These are phyloP conservation scores for Ceratocystis huliohia DNA, from an alignment of 2,329 filamentous ascomycete genomes.

Conservation along the genomic window DNA sequence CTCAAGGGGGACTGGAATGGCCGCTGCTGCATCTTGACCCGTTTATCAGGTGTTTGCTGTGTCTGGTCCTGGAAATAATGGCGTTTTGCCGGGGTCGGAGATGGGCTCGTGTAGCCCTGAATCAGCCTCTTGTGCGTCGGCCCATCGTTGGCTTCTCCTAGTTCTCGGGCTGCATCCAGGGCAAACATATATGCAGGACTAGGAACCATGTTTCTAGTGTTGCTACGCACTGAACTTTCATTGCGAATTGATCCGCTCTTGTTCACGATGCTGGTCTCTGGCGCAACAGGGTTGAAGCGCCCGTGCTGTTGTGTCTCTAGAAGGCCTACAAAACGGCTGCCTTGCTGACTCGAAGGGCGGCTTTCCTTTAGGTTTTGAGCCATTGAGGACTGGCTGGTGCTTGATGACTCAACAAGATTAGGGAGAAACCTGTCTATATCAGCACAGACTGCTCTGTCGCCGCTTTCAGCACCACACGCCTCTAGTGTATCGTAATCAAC, in stretches of 20 bases:
- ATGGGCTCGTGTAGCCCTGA: background rate
- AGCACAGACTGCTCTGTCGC: background rate
- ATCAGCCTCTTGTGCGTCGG: background rate
- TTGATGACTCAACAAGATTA: background rate
- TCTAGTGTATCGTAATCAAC: constrained; percentile 3
- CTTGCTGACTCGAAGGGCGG: background rate
- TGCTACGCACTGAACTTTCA: background rate
- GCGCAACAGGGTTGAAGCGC: background rate
- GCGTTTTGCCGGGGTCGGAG: background rate
- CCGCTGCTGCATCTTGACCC: background rate
- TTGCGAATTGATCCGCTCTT: constrained; percentile 8
- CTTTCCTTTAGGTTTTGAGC: background rate
- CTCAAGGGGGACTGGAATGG: too few relatives aligned
- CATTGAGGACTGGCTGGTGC: background rate
- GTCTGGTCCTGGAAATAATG: background rate
- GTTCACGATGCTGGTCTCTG: background rate
- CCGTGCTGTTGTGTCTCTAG: background rate
- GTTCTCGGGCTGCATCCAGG: constrained; percentile 12
- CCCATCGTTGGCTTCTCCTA: background rate
- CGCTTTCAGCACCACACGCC: background rate
- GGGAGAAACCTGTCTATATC: background rate
- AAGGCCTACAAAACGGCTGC: background rate
- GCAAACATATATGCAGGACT: constrained; percentile 16
- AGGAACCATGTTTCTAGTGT: constrained; percentile 5
- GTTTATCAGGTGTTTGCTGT: background rate